Evolutionary conservation across 2,329 filamentous ascomycete genomes (phyloP).

Genomic region (Colletotrichum costaricense): DNA sequence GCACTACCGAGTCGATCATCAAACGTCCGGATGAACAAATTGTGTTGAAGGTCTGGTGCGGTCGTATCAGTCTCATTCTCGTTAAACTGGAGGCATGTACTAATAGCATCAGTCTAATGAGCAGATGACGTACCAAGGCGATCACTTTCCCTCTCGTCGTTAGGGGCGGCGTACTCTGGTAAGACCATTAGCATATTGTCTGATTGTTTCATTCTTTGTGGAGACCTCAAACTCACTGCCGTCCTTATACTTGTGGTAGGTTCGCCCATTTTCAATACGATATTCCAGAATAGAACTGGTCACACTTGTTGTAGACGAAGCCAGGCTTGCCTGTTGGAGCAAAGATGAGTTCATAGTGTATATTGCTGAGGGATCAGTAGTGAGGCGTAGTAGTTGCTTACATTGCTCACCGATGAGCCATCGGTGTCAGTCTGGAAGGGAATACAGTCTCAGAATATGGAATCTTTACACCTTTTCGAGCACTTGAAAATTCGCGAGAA

Average conservation of each 20-base stretch:
- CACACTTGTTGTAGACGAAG: not conserved
- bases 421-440: not conserved
- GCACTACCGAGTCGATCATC: not conserved
- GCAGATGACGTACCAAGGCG: not conserved
- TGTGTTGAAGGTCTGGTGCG: not conserved
- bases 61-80: not conserved
- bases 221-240: not conserved
- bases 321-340: not conserved
- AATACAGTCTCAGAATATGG: not conserved
- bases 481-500: too few relatives aligned
- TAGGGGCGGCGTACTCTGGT: conserved; percentile 6
- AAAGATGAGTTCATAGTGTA: not conserved
- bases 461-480: not conserved
- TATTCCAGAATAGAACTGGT: not conserved
- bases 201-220: too few relatives aligned
- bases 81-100: not conserved
- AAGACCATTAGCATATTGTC: not conserved
- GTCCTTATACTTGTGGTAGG: conserved; percentile 45
- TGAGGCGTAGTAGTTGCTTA: not conserved
- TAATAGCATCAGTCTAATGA: too few relatives aligned
- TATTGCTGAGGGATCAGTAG: not conserved
- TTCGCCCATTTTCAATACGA: conserved; percentile 47
- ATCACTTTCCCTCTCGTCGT: conserved; percentile 8
- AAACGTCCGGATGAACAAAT: not conserved
- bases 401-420: not conserved